Evolutionary conservation across 2,329 filamentous ascomycete genomes (phyloP), one percentile per base, ranked within the genome.

Genomic region (Pleomassaria siparia): DNA sequence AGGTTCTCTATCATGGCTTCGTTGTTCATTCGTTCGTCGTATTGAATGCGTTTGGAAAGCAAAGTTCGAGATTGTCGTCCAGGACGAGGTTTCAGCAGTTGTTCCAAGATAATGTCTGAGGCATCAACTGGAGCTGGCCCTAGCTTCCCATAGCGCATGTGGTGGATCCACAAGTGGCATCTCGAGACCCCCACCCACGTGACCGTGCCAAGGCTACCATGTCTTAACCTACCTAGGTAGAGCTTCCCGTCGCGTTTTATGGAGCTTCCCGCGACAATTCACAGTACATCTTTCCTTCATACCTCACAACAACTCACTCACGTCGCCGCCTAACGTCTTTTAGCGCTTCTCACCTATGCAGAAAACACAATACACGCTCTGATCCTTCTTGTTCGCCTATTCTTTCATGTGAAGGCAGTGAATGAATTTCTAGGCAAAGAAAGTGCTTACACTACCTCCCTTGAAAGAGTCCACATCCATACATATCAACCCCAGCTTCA

Each of bases 1-100:
- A 57, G 40, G 43, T 45, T 36, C 28, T 29, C 43, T 45, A 43
- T 47, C 51, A 57, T 58, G 50, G 40, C 46, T 40, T 39, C 43
- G 33, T 33, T 24, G 35, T n/a, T 13, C 35, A 8, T 11, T 24
- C 10, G 24, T 9, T 9, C 35, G 35, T 37, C 20, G 35, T 12
- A 37, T 37, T 11, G 35, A 37, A 24, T 13, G 12, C 9, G 18
- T 21, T 37, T 13, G 18, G 35, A 6, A 13, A 6, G 9, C 35
- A 22, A 21, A 33, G n/a, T 6, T 33, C 30, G 9, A 33, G 15
- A 7, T 12, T 22, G 7, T 37, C 11, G 35, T 8, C 32, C 21
- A 20, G 35, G 24, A 13, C 13, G 3, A n/a, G 18, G 35, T 24
- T 24, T 37, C 35, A 37, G 35, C 20, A 37, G 12, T 37, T 37